A percentile compares a stretch with the other conserved stretches of the same genome.
These are phyloP conservation scores for Neocucurbitaria cava DNA, from an alignment of 2,329 filamentous ascomycete species.

Conservation along the genomic window DNA sequence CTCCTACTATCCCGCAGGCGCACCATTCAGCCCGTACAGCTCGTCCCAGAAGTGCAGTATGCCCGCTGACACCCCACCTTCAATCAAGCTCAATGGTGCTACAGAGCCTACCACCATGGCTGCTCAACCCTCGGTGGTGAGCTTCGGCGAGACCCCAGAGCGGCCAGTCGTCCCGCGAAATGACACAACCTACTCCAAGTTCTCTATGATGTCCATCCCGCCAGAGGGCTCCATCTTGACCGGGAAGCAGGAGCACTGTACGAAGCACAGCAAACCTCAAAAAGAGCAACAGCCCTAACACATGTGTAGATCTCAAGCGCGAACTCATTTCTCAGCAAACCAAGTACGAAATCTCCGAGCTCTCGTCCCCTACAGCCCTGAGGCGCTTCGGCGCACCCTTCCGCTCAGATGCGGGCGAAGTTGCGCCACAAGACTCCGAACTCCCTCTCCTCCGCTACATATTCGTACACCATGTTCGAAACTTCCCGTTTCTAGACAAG, in stretches of 20 bases:
- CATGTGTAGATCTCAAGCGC: slow-evolving; percentile 80
- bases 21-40: slow-evolving; percentile 9
- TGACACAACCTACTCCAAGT: slow-evolving; percentile 46
- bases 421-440: slow-evolving; percentile 91
- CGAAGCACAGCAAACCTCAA: slow-evolving; percentile 37
- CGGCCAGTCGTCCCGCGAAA: slow-evolving; percentile 30
- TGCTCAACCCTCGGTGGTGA: slow-evolving; percentile 24
- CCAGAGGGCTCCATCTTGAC: slow-evolving; percentile 73
- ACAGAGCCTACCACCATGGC: slow-evolving; percentile 42
- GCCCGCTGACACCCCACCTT: slow-evolving; percentile 34
- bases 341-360: slow-evolving; percentile 85
- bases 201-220: slow-evolving; percentile 55
- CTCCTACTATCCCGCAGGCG: slow-evolving; percentile 5
- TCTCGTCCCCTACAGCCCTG: slow-evolving; percentile 92
- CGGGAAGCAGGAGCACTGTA: slow-evolving; percentile 98
- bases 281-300: slow-evolving; percentile 10
- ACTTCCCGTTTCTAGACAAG: slow-evolving; percentile 97
- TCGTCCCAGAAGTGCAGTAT: slow-evolving; percentile 27
- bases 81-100: slow-evolving; percentile 43
- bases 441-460: slow-evolving; percentile 93
- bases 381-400: slow-evolving; percentile 96
- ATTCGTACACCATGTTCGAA: slow-evolving; percentile 96
- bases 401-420: slow-evolving; percentile 88
- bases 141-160: slow-evolving; percentile 24
- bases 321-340: slow-evolving; percentile 93